Base-by-base conservation (phyloP, 352 stramenopile genomes). In the Peronospora destructor region DNA sequence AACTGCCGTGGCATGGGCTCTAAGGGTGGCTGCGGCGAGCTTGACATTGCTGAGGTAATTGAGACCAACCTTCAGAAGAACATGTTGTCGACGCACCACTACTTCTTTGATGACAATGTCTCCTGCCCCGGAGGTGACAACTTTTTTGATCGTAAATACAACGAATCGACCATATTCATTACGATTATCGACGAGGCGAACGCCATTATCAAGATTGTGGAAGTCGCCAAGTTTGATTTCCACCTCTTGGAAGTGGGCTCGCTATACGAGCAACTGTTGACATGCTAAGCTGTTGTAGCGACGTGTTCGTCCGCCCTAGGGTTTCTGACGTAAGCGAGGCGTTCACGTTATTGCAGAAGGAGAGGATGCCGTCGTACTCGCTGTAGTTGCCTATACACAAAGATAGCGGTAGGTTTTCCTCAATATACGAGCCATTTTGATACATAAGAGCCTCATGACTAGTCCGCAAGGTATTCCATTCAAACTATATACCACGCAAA, bases 31-130 rank as follows among this genome's bases (percentile, higher is more conserved):
- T 87, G 73, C 30, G 76, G 71, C 11, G 73, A 87, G 58, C 71
- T 87, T 6, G 71, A 85, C 57, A 72, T 84, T 49, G 71, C 69
- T 9, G 73, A 87, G 54, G 76, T 85, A 11, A 79, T 87, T 35
- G 70, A 79, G 50, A 76, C 64, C 12, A 79, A 76, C 45, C 4
- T 29, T 0, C 13, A 8, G 8, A 51, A 48, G 4, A 49, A 78
- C 39, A 70, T 60, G 39, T 42, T 85, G 8, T 66, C 64, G 12
- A 85, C 73, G 11, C 74, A 88, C 59, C 73, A 80, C 58, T 88
- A 87, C 66, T 83, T 76, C 46, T 79, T 68, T 59, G 66, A 88
- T 35, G 71, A 65, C 12, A 49, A 34, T 13, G 48, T 73, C 32
- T 23, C 71, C 1, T 56, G 45, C 25, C 59, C 57, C 0, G 42